Percentiles rank a stretch among this genome's conserved stretches.
Evolutionary conservation across 2,329 filamentous ascomycete species (phyloP).

Genomic region (Paradendryphiella salina): DNA sequence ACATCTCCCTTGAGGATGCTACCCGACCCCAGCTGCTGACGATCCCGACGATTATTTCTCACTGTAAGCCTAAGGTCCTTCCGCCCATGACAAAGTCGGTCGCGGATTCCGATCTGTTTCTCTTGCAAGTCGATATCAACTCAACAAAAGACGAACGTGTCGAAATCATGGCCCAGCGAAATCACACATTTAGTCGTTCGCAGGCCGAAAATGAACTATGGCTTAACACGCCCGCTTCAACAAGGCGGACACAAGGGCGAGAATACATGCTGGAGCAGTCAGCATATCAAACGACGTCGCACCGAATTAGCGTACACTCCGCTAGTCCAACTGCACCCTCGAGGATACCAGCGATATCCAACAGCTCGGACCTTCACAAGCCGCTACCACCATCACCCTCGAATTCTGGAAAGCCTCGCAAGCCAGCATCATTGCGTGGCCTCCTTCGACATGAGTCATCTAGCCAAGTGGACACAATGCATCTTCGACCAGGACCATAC

Average conservation of each 20-base stretch:
- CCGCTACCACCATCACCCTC: constrained; percentile 36
- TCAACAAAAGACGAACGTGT: constrained; percentile 11
- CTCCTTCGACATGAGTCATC: constrained; percentile 35
- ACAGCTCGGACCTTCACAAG: constrained; percentile 33
- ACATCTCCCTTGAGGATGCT: constrained; percentile 37
- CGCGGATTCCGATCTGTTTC: constrained; percentile 23
- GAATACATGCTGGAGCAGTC: constrained; percentile 22
- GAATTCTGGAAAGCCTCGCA: constrained; percentile 29
- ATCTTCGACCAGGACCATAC: constrained; percentile 30
- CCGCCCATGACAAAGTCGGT: constrained; percentile 27
- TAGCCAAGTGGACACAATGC: constrained; percentile 24
- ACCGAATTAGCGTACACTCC: constrained; percentile 23
- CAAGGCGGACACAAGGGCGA: constrained; percentile 19
- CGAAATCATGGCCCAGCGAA: constrained; percentile 30
- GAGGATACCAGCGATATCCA: constrained; percentile 26
- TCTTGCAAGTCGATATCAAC: constrained; percentile 20
- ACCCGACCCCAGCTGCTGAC: constrained; percentile 38
- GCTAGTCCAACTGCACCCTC: constrained; percentile 17
- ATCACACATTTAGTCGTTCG: constrained; percentile 18
- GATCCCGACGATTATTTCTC: constrained; percentile 28
- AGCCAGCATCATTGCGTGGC: constrained; percentile 29
- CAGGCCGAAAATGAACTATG: constrained; percentile 36
- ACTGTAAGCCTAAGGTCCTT: constrained; percentile 29
- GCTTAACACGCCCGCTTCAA: constrained; percentile 33
- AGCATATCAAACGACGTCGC: constrained; percentile 37